Base-by-base conservation (phyloP, 495 filamentous ascomycete species). In the Tuber indicum region DNA sequence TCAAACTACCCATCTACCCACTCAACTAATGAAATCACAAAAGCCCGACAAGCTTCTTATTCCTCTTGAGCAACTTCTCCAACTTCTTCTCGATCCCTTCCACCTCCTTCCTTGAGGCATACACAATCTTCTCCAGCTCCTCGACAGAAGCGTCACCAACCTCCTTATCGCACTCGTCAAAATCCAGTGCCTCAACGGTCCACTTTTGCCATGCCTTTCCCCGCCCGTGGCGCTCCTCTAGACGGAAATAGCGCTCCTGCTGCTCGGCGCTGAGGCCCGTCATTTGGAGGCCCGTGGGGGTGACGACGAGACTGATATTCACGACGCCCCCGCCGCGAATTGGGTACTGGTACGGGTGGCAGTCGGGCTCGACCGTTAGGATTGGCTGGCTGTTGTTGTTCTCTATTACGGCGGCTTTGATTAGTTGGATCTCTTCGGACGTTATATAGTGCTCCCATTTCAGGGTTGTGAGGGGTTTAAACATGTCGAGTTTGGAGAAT, bases 211-310 rank as follows among this genome's bases (percentile, higher is more conserved):
- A 82, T 26, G 69, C 70, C 26, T 72, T 76, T 36, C 76, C 78
- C 21, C 72, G 79, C 41, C 75, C 74, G 42, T 85, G 71, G 92
- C 85, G 72, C 85, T 87, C 76, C 84, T 97, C 93, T 0, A 97
- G 87, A 73, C 89, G 87, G 21, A 98, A 85, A 76, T 92, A 95
- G 14, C 91, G 88, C 39, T 91, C 87, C 77, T 97, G 93, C 81
- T 96, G 92, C 44, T 92, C 91, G 21, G 87, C 82, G 17, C 88
- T 91, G 36, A 99, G 86, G 77, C 93, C 93, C 52, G 90, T 89
- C 43, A 98, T 87, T 74, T 92, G 91, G 75, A 91, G 89, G 6
- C 94, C 93, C 75, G 91, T 90, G 5, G 94, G 93, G 1, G 92
- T 94, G 73, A 96, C 90, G 71, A 96, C 85, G 73, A 90, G 88